Evolutionary conservation across 2,329 filamentous ascomycete genomes (phyloP).

Genomic region (Fusarium gaditjirri): DNA sequence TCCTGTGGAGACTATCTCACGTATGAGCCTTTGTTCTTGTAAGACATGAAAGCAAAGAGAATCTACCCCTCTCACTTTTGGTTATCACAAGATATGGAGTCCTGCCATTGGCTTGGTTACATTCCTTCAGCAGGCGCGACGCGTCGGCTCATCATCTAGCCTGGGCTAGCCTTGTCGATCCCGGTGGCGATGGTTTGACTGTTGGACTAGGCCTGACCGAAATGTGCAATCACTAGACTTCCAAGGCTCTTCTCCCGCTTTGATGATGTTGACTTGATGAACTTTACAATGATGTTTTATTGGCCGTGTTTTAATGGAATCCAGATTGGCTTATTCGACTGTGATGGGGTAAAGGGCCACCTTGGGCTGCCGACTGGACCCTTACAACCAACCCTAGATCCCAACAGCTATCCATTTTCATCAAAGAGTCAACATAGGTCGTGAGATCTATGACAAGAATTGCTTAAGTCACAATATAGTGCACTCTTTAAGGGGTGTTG

Average conservation of each 20-base stretch:
- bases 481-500: not conserved
- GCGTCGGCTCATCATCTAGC: conserved; percentile 20
- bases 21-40: not conserved
- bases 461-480: not conserved
- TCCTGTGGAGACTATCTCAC: not conserved
- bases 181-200: conserved; percentile 32
- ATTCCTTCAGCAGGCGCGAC: conserved; percentile 13
- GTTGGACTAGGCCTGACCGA: not conserved
- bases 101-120: conserved; percentile 6
- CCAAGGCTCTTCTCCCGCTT: not conserved
- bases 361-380: not conserved
- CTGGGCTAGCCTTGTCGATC: conserved; percentile 40
- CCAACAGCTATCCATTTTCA: not conserved
- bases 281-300: not conserved
- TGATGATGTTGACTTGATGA: not conserved
- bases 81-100: conserved; percentile 1
- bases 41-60: not conserved
- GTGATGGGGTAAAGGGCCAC: not conserved
- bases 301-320: not conserved
- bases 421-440: not conserved
- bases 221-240: not conserved
- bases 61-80: not conserved
- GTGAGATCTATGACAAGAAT: not conserved
- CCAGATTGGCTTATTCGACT: not conserved
- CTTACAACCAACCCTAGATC: not conserved